Conservation (phyloP, 768 basidiomycete genomes). For the Auricularia auricula-judae region DNA sequence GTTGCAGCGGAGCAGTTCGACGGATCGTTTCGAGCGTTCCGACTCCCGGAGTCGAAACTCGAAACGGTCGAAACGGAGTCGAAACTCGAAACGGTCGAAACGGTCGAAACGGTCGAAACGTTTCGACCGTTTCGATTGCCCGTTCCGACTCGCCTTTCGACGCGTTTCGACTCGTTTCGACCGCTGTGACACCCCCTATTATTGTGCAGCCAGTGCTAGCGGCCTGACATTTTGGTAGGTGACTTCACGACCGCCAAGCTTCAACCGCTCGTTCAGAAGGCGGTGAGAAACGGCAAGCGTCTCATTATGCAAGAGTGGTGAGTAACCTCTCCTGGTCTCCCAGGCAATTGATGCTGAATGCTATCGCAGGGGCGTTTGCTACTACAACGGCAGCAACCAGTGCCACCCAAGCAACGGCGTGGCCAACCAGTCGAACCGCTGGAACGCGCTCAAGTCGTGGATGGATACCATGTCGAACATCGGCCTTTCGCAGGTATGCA, state of each 20-base stretch:
- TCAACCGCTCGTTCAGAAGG: conserved; percentile 24
- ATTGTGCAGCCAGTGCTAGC: no score
- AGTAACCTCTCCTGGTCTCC: background rate
- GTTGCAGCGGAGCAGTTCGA: no score
- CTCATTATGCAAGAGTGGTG: background rate
- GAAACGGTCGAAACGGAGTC: no score
- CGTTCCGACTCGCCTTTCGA: no score
- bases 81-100: no score
- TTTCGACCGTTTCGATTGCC: no score
- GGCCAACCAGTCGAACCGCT: conserved; percentile 17
- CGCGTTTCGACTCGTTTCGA: no score
- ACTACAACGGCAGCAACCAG: conserved; percentile 19
- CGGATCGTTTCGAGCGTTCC: no score
- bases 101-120: no score
- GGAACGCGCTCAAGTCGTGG: conserved; percentile 23
- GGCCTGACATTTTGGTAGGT: background rate
- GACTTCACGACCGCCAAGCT: conserved; percentile 18
- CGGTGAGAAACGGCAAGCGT: conserved; percentile 24
- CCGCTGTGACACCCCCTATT: no score
- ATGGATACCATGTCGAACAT: conserved; percentile 23
- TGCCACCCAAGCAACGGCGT: conserved; percentile 17
- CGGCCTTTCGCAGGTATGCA: conserved; percentile 16
- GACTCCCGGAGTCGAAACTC: no score
- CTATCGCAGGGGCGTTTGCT: conserved; percentile 17
- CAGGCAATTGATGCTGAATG: background rate